These are phyloP conservation scores for Plantago elongata DNA, from an alignment of 257 asterid species.

Conservation along the genomic window DNA sequence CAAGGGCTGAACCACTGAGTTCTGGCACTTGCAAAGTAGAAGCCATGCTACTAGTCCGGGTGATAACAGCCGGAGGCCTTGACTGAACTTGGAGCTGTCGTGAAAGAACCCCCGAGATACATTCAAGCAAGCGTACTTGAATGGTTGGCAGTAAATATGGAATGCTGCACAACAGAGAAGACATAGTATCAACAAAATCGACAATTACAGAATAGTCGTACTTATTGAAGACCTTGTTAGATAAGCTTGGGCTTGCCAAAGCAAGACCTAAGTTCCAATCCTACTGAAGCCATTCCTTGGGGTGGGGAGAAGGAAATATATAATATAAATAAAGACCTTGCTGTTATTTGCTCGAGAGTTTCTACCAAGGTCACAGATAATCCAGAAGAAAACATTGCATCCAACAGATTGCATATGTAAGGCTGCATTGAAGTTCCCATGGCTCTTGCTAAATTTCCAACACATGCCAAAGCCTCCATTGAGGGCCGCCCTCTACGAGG, in stretches of 20 bases:
- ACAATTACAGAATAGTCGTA: not conserved
- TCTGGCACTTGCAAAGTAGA: constrained; percentile 71
- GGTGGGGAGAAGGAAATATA: too few relatives aligned
- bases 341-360: constrained; percentile 75
- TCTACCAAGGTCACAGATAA: constrained; percentile 77
- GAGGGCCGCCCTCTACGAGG: constrained; percentile 98
- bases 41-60: constrained; percentile 54
- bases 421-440: constrained; percentile 95
- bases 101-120: constrained; percentile 82
- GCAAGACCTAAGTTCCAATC: too few relatives aligned
- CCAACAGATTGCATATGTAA: constrained; percentile 80
- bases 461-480: constrained; percentile 97
- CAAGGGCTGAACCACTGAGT: constrained; percentile 77
- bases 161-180: constrained; percentile 51
- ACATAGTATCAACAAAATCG: constrained; percentile 22
- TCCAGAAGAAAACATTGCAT: constrained; percentile 93
- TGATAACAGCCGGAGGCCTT: constrained; percentile 48
- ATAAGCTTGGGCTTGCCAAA: too few relatives aligned
- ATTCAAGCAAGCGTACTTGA: constrained; percentile 82
- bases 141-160: constrained; percentile 85
- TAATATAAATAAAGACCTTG: constrained; percentile 41
- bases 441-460: constrained; percentile 95
- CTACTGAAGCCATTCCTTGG: too few relatives aligned
- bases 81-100: constrained; percentile 67
- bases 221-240: not conserved